A percentile compares a stretch with the other conserved stretches of the same genome.
Conservation (phyloP, 768 basidiomycete species). For the Rhizopogon rudus region DNA sequence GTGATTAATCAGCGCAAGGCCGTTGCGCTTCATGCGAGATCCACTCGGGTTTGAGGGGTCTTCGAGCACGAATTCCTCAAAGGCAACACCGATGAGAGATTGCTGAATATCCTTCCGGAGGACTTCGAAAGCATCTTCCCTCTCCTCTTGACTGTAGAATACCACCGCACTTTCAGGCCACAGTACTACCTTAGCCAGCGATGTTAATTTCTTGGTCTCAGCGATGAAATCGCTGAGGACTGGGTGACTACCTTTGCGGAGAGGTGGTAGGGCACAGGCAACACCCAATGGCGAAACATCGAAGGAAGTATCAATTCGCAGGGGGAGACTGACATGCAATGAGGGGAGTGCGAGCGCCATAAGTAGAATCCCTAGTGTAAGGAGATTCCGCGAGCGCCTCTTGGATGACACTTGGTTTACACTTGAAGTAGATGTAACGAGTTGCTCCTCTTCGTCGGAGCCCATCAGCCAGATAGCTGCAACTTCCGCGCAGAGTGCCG, state of each 20-base stretch:
- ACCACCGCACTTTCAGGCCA: conserved; percentile 81
- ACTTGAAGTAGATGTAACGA: conserved; percentile 1
- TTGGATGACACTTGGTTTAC: neutral
- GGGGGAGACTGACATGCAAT: conserved; percentile 38
- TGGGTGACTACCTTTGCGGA: conserved; percentile 36
- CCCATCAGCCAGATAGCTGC: conserved; percentile 57
- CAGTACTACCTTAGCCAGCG: conserved; percentile 50
- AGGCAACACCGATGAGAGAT: conserved; percentile 63
- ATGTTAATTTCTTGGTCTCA: conserved; percentile 45
- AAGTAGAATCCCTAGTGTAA: conserved; percentile 37
- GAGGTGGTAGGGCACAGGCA: conserved; percentile 62
- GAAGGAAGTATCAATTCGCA: conserved; percentile 25
- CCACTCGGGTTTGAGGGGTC: conserved; percentile 30
- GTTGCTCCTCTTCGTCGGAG: conserved; percentile 11
- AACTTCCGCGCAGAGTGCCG: conserved; percentile 54
- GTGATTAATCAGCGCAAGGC: conserved; percentile 52
- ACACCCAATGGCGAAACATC: conserved; percentile 54
- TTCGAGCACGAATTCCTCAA: conserved; percentile 53
- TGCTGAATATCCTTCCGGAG: conserved; percentile 33
- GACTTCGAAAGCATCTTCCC: conserved; percentile 40
- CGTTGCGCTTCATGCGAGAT: conserved; percentile 48
- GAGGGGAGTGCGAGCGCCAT: conserved; percentile 53
- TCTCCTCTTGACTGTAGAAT: conserved; percentile 50
- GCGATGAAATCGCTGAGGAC: conserved; percentile 56
- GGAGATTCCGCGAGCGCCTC: conserved; percentile 19